Conservation (phyloP, 1,139 yeast species). For the Kodamaea ohmeri region DNA sequence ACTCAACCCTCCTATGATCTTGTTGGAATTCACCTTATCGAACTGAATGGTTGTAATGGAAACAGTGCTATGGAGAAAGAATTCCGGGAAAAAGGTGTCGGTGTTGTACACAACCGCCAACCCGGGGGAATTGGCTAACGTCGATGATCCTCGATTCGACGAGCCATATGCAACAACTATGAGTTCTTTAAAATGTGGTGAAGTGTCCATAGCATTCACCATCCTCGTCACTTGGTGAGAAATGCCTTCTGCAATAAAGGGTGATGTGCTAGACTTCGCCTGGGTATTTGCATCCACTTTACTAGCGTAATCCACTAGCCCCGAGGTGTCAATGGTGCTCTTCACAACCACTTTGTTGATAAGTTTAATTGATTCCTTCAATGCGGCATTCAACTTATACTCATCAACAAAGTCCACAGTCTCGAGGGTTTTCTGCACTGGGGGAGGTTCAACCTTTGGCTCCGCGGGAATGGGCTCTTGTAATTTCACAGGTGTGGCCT, state of each 20-base stretch:
- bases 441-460: background rate
- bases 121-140: constrained; percentile 24
- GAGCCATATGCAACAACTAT: constrained; percentile 30
- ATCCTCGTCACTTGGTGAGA: constrained; percentile 18
- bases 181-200: constrained; percentile 39
- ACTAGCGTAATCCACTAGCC: constrained; percentile 15
- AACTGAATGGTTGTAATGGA: constrained; percentile 46
- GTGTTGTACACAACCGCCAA: constrained; percentile 37
- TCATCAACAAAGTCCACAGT: constrained; percentile 10
- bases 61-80: constrained; percentile 38
- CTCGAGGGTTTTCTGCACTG: background rate
- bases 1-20: constrained; percentile 36
- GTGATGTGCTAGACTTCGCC: constrained; percentile 5
- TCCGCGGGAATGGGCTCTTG: constrained; percentile 1
- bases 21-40: constrained; percentile 28
- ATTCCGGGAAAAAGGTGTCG: constrained; percentile 42
- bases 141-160: constrained; percentile 9
- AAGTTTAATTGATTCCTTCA: constrained; percentile 21
- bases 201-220: constrained; percentile 41
- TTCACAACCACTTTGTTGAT: constrained; percentile 17
- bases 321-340: constrained; percentile 12
- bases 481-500: constrained; percentile 17
- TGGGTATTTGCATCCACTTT: constrained; percentile 11
- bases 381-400: constrained; percentile 14
- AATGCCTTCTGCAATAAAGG: constrained; percentile 5